Percentiles rank a stretch among this genome's conserved stretches.
phyloP scores from a whole-genome alignment of 768 basidiomycete genomes.

The Lyophyllum semitale region DNA sequence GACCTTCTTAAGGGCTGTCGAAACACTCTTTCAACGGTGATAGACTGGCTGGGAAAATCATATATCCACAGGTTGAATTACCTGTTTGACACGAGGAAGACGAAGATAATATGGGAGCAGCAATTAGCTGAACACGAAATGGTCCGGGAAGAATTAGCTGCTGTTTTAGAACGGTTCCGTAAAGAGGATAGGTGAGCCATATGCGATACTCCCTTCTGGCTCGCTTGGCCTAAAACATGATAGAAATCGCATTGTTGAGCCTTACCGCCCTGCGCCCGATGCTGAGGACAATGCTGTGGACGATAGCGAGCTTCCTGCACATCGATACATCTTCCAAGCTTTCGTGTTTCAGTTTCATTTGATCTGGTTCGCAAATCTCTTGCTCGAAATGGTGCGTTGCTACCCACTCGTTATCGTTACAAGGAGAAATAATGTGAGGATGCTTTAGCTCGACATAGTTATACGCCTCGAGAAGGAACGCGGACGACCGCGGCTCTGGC shows the following conservation, averaged over 20 bases:
- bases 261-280: slow-evolving; percentile 57
- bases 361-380: slow-evolving; percentile 36
- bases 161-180: slow-evolving; percentile 47
- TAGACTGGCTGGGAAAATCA: slow-evolving; percentile 55
- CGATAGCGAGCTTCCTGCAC: slow-evolving; percentile 51
- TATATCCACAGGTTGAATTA: slow-evolving; percentile 39
- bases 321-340: slow-evolving; percentile 72
- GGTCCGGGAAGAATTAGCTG: slow-evolving; percentile 35
- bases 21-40: slow-evolving; percentile 38
- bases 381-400: slow-evolving; percentile 42
- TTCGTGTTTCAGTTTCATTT: slow-evolving; percentile 71
- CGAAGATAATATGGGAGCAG: slow-evolving; percentile 29
- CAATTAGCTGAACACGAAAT: slow-evolving; percentile 38
- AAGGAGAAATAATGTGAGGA: not conserved
- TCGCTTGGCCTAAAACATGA: not conserved
- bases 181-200: slow-evolving; percentile 48
- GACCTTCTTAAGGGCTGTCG: slow-evolving; percentile 49
- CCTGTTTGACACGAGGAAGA: slow-evolving; percentile 31
- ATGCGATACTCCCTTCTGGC: not conserved
- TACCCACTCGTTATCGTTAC: not conserved
- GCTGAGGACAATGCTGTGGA: slow-evolving; percentile 16
- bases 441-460: slow-evolving; percentile 63
- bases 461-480: slow-evolving; percentile 54
- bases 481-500: slow-evolving; percentile 51
- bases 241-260: slow-evolving; percentile 57